A percentile compares a stretch with the other conserved stretches of the same genome.
Conservation (phyloP, 2,329 filamentous ascomycete species). For the Capronia epimyces region DNA sequence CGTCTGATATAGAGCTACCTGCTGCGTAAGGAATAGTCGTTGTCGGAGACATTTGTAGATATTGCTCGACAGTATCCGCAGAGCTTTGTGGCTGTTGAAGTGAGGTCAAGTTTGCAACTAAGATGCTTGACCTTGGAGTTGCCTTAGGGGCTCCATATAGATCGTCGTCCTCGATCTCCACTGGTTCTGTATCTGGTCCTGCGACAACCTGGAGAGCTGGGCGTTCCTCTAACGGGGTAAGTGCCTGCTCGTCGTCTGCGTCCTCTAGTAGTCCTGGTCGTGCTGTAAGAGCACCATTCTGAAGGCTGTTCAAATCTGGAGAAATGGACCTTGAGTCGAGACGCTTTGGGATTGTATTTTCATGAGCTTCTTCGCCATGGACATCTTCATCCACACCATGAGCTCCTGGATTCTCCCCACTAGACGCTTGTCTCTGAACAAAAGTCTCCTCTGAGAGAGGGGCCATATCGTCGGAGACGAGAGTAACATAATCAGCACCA, state of each 20-base stretch:
- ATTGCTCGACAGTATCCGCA: conserved; percentile 18
- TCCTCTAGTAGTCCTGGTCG: background rate
- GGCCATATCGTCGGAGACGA: background rate
- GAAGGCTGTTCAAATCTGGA: background rate
- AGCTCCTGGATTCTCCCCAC: background rate
- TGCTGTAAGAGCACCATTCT: background rate
- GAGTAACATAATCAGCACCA: background rate
- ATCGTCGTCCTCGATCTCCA: conserved; percentile 21
- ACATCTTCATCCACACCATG: background rate
- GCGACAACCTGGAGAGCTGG: background rate
- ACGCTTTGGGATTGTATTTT: background rate
- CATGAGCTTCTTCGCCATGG: background rate
- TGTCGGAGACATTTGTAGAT: conserved; percentile 14
- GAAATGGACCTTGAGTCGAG: background rate
- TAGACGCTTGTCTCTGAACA: background rate
- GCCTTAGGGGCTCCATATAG: conserved; percentile 18
- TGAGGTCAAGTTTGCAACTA: background rate
- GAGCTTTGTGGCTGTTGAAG: conserved; percentile 5
- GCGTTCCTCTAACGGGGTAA: background rate
- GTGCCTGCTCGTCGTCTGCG: background rate
- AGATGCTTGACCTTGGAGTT: background rate
- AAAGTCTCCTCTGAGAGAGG: background rate
- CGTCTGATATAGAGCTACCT: background rate
- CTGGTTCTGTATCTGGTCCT: background rate
- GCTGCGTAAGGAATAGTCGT: background rate